phyloP scores from a whole-genome alignment of 371 early-diverging fungal genomes.

The Thermomucor indicae-seudaticae region DNA sequence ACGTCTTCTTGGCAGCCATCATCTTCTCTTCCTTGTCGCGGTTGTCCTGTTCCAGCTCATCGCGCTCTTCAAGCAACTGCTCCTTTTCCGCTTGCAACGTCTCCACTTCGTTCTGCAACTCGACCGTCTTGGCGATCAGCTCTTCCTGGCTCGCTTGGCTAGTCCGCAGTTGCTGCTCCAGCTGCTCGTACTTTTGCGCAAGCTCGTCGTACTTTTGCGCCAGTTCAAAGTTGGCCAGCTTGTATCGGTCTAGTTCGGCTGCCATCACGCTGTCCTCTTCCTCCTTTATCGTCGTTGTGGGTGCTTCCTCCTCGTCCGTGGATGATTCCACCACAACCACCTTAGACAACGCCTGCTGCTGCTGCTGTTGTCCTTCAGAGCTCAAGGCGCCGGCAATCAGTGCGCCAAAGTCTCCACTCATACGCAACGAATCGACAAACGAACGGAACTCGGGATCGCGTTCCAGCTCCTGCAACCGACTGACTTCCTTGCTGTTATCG shows the following conservation, averaged over 20 bases:
- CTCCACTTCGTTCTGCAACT: constrained; percentile 16
- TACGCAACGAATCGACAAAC: constrained; percentile 30
- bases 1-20: constrained; percentile 28
- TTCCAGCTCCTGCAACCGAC: constrained; percentile 17
- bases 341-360: neutral
- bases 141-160: neutral
- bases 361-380: neutral
- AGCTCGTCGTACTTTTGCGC: neutral
- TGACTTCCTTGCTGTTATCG: neutral
- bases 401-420: constrained; percentile 40
- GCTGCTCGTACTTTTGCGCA: neutral
- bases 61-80: constrained; percentile 25
- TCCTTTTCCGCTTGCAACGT: constrained; percentile 25
- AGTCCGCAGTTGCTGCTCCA: neutral
- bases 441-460: constrained; percentile 26
- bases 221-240: neutral
- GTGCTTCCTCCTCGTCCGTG: neutral
- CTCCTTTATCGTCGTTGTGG: neutral
- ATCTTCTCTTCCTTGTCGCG: constrained; percentile 18
- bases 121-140: neutral
- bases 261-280: neutral
- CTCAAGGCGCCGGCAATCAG: constrained; percentile 36
- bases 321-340: neutral
- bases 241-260: neutral
- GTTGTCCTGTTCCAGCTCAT: constrained; percentile 27